Percentiles rank a stretch among this genome's conserved stretches.
Conservation (phyloP, 176 grass and related monocot genomes). For the Chrysopogon serrulatus region DNA sequence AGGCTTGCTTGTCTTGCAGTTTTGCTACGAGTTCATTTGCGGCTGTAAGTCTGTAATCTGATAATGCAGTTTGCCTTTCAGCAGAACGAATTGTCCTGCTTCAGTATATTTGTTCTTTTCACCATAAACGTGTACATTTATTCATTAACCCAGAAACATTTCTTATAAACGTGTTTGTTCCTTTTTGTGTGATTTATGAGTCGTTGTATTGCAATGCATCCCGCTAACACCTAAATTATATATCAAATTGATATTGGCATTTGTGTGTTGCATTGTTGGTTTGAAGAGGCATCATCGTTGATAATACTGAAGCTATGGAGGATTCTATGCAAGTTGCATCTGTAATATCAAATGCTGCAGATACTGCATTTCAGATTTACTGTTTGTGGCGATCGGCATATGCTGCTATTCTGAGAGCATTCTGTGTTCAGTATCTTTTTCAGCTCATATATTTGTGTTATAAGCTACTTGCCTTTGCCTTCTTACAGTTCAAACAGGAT, state of each 20-base stretch:
- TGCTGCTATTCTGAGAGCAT: slow-evolving; percentile 54
- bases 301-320: slow-evolving; percentile 5
- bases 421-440: slow-evolving; percentile 23
- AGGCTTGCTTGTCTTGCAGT: too few relatives aligned
- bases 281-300: background rate
- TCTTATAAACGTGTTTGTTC: background rate
- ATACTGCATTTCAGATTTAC: slow-evolving; percentile 52
- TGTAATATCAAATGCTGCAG: slow-evolving; percentile 17
- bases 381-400: slow-evolving; percentile 50
- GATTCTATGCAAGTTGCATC: background rate
- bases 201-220: background rate
- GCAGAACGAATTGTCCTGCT: background rate
- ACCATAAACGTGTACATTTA: background rate
- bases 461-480: background rate
- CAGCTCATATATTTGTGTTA: background rate
- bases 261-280: background rate
- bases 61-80: background rate
- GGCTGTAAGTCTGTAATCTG: too few relatives aligned
- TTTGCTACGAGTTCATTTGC: too few relatives aligned
- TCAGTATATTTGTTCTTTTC: background rate
- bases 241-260: background rate
- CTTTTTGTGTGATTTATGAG: background rate
- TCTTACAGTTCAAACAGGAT: slow-evolving; percentile 35
- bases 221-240: background rate
- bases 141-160: background rate